These are phyloP conservation scores for Picochlorum sp. DNA, from an alignment of 139 green algal species.

Conservation along the genomic window DNA sequence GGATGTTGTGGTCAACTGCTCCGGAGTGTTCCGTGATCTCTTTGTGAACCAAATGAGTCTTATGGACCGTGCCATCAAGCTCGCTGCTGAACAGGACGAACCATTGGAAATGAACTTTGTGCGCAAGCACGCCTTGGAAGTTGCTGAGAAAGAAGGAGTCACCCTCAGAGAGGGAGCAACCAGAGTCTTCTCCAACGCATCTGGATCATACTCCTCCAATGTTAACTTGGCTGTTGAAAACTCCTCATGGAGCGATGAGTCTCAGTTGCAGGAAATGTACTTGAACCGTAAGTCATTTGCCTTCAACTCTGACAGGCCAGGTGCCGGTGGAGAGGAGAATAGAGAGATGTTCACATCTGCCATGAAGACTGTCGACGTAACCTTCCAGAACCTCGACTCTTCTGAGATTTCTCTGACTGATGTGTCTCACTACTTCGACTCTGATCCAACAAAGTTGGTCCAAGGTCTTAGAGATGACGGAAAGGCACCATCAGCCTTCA, in stretches of 20 bases:
- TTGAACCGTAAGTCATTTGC: constrained; percentile 94
- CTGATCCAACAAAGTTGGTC: constrained; percentile 99
- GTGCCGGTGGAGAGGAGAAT: constrained; percentile 79
- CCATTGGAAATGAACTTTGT: constrained; percentile 99
- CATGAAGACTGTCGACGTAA: constrained; percentile 97
- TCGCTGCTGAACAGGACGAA: constrained; percentile 96
- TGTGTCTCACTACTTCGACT: constrained; percentile 97
- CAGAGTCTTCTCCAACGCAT: constrained; percentile 93
- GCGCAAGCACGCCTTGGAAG: constrained; percentile 93
- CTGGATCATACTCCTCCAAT: constrained; percentile 94
- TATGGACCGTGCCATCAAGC: constrained; percentile 93
- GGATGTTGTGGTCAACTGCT: constrained; percentile 99
- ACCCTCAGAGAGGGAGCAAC: constrained; percentile 84
- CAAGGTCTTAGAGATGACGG: constrained; percentile 77
- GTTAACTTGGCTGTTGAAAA: constrained; percentile 99
- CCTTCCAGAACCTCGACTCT: constrained; percentile 98
- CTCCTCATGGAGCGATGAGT: constrained; percentile 88
- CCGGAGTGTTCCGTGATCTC: constrained; percentile 97
- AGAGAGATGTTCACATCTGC: constrained; percentile 86
- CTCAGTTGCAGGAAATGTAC: constrained; percentile 94
- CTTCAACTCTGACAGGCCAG: constrained; percentile 94
- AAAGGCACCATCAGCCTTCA: constrained; percentile 80
- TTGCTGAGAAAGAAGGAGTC: constrained; percentile 82
- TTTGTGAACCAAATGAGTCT: constrained; percentile 99
- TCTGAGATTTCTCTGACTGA: constrained; percentile 92